Percentiles rank a stretch among this genome's conserved stretches.
Conservation (phyloP, 805 yeast genomes). For the Spathaspora hagerdaliae region DNA sequence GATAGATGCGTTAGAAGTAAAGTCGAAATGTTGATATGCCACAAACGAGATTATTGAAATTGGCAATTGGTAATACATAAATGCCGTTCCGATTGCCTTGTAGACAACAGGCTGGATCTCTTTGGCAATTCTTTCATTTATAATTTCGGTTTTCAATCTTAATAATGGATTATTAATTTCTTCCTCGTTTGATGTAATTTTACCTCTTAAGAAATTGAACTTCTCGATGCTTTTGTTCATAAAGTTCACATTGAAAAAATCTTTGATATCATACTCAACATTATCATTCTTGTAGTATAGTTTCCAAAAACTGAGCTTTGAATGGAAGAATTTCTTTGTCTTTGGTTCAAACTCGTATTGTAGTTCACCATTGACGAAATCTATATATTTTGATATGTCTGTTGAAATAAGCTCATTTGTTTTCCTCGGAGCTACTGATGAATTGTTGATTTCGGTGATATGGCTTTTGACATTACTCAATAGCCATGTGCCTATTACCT, state of each 20-base stretch:
- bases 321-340: conserved; percentile 24
- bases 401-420: conserved; percentile 17
- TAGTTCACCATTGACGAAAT: conserved; percentile 31
- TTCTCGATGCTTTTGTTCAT: conserved; percentile 37
- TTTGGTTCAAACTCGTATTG: conserved; percentile 31
- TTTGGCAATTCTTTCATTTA: conserved; percentile 19
- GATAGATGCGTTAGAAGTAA: conserved; percentile 25
- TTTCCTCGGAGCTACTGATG: conserved; percentile 12
- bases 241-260: conserved; percentile 29
- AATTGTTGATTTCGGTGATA: conserved; percentile 10
- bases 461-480: conserved; percentile 13
- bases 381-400: conserved; percentile 25
- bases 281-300: conserved; percentile 40
- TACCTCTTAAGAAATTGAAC: conserved; percentile 36
- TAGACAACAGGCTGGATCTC: conserved; percentile 39
- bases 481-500: conserved; percentile 20
- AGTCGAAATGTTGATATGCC: conserved; percentile 31
- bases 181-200: conserved; percentile 18
- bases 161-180: conserved; percentile 25
- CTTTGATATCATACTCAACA: conserved; percentile 40
- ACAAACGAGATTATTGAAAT: conserved; percentile 25
- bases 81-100: conserved; percentile 22
- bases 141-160: conserved; percentile 24
- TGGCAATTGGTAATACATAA: conserved; percentile 37
- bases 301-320: conserved; percentile 37